phyloP scores from a whole-genome alignment of 768 basidiomycete genomes.

The Gautieria morchelliformis region DNA sequence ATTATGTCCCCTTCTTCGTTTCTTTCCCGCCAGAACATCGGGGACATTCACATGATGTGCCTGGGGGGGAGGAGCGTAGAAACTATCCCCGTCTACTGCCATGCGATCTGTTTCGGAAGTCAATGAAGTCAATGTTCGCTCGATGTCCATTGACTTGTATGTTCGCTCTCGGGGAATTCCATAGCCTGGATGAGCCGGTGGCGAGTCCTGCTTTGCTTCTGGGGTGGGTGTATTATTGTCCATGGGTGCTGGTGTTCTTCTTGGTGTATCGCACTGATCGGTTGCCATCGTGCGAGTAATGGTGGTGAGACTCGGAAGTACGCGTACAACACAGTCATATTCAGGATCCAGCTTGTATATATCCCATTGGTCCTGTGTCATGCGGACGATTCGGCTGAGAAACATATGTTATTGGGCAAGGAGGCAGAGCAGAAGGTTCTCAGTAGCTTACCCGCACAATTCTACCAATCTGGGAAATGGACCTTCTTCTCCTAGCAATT shows the following conservation, averaged over 20 bases:
- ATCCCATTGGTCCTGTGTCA: slow-evolving; percentile 77
- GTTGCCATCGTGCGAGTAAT: slow-evolving; percentile 16
- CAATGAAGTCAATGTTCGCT: neutral
- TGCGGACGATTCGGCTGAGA: slow-evolving; percentile 18
- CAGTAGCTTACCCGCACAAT: slow-evolving; percentile 53
- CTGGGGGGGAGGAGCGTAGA: neutral
- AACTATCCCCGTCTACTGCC: neutral
- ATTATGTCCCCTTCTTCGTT: neutral
- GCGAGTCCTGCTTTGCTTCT: slow-evolving; percentile 3
- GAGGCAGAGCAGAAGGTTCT: slow-evolving; percentile 23
- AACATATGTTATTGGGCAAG: slow-evolving; percentile 18
- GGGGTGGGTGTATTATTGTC: slow-evolving; percentile 16
- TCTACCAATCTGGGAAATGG: slow-evolving; percentile 57
- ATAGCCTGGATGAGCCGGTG: neutral
- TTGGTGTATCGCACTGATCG: slow-evolving; percentile 4
- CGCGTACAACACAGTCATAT: slow-evolving; percentile 55
- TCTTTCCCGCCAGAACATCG: neutral
- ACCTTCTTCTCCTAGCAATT: slow-evolving; percentile 48
- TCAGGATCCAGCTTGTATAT: slow-evolving; percentile 71
- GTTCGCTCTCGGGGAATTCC: neutral
- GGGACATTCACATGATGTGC: neutral
- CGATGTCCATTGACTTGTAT: neutral
- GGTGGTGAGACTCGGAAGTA: slow-evolving; percentile 16
- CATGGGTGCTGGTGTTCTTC: slow-evolving; percentile 8
- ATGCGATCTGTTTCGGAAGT: neutral